Evolutionary conservation across 768 basidiomycete genomes (phyloP), one percentile per base, ranked within the genome.

Genomic region (Phanerochaete carnosa): DNA sequence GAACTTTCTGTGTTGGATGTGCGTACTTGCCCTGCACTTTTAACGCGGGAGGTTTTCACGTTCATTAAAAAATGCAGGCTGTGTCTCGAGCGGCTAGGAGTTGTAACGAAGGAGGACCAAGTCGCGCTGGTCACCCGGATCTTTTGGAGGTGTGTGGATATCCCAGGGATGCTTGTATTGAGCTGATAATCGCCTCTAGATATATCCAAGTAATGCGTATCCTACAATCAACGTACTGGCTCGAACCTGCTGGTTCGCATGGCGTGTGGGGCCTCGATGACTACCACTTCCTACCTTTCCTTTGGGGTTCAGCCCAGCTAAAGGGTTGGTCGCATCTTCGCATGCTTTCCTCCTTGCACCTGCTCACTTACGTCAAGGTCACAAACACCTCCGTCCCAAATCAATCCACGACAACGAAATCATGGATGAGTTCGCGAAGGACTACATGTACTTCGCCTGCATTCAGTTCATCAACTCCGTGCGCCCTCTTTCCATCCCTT

Each of bases 211-310:
- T 90, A 51, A 93, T 93, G 92, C 86, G 97, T 0, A 68, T 85
- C 12, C 79, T 99, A 1, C 95, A 98, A 66, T 94, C 92, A 3
- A 86, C 89, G 2, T 99, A 99, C 71, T 98, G 95, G 94, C 84
- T 98, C 0, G 96, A 99, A 72, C 95, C 96, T 2, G 96, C 96
- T 7, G 95, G 96, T n/a, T 98, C 97, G 1, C 96, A 98, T 70
- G 96, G 96, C 0, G 96, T 98, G 0, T 98, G 95, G 92, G 96
- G 96, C 1, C 76, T 98, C 58, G 95, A 97, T 66, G 95, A 98
- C 68, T 99, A 98, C 68, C 95, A 97, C 67, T 99, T 97, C 75
- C 80, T 95, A 16, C 95, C 91, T 0, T 98, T 95, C 77, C 70
- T 95, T 45, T 95, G 89, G 66, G 94, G 94, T 2, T 84, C 90